Base-by-base conservation (phyloP, 176 grass and related monocot genomes). In the Puya raimondii region DNA sequence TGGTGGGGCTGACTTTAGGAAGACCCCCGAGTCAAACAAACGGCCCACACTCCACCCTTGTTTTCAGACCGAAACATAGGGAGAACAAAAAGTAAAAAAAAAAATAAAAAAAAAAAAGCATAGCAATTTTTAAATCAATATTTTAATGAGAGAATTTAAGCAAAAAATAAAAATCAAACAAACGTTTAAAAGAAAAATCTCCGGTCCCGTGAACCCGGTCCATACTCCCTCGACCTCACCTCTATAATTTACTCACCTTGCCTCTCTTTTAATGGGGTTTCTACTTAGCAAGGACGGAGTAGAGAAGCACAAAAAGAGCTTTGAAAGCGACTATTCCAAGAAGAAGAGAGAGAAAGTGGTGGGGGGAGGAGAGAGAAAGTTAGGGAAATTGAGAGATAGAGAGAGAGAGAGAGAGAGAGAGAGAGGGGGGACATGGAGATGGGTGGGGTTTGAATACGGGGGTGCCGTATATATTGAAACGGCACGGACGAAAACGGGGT, bases 381-480 rank as follows among this genome's bases (percentile, higher is more conserved):
- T 58, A 58, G 16, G 12, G 16, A 49, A n/a, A n/a, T n/a, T n/a
- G n/a, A n/a, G n/a, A 63, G 53, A 69, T 26, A 6, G 23, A 11
- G 53, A 8, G 64, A 74, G 64, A 49, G 68, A 70, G 33, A 50
- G 66, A 6, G 33, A 18, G 4, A 12, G 14, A 1, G 75, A 64
- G 12, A 17, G 47, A 47, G 76, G 11, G 17, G 57, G 73, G 3
- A 10, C 11, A 12, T 16, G 12, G 20, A 18, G 54, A 25, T 8
- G 26, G 69, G 75, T 67, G 84, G 79, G 75, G 66, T 42, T 42
- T 42, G 33, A 42, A 42, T 42, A 42, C 33, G 33, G 33, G 33
- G 33, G 33, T 42, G 33, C 33, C 33, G 33, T 42, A 42, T 42
- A 42, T 42, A 42, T 42, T 42, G 33, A 42, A 42, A 42, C 33